Conservation (phyloP, 2,329 filamentous ascomycete genomes). For the Sporothrix luriei region DNA sequence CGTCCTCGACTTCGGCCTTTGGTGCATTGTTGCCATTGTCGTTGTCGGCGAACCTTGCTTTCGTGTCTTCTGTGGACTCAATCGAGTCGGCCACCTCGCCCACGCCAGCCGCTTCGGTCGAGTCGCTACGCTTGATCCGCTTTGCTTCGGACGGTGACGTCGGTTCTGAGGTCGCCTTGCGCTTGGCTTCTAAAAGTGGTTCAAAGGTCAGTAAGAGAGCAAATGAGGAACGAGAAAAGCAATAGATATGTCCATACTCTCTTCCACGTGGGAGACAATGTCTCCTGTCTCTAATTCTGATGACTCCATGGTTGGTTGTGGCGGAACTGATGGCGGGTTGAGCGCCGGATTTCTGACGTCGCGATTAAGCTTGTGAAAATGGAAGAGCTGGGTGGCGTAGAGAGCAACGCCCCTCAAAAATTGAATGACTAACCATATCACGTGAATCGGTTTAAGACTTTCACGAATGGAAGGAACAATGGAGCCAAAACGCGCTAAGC, state of each 20-base stretch:
- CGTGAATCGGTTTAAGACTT: neutral
- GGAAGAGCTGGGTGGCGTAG: constrained; percentile 1
- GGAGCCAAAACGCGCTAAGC: neutral
- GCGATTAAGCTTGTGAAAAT: constrained; percentile 1
- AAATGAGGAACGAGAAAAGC: neutral
- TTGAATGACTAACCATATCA: neutral
- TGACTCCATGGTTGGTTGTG: constrained; percentile 26
- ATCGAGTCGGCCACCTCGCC: neutral
- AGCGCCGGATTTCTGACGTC: neutral
- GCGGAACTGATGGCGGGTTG: constrained; percentile 7
- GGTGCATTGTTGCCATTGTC: neutral
- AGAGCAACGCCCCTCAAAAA: neutral
- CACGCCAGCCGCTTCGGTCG: constrained; percentile 43
- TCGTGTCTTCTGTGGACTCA: neutral
- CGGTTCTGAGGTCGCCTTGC: constrained; percentile 71
- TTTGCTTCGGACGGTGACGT: constrained; percentile 65
- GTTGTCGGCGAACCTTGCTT: neutral
- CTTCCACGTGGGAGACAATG: constrained; percentile 39
- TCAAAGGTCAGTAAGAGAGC: neutral
- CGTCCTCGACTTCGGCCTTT: neutral
- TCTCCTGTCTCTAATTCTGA: constrained; percentile 7
- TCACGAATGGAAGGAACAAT: neutral
- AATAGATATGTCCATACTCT: constrained; percentile 31
- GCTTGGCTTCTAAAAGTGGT: constrained; percentile 60
- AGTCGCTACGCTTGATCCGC: constrained; percentile 60